A percentile compares a stretch with the other conserved stretches of the same genome.
Evolutionary conservation across 345 rosid species (phyloP).

Genomic region (Lepidium aucheri): DNA sequence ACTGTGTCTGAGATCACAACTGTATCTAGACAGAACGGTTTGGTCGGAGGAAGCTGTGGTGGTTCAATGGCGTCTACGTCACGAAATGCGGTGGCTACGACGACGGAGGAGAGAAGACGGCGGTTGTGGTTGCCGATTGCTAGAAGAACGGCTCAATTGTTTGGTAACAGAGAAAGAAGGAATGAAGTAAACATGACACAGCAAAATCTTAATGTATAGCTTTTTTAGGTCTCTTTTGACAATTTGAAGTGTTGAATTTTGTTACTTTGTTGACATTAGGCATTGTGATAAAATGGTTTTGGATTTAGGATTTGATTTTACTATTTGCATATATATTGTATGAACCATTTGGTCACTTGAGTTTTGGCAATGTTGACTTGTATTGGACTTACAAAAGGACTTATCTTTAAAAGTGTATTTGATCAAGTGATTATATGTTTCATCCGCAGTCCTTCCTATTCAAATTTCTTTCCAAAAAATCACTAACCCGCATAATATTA

Average conservation of each 20-base stretch:
- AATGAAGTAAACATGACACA: constrained; percentile 13
- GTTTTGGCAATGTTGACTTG: background rate
- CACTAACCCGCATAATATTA: too few relatives aligned
- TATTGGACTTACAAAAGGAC: background rate
- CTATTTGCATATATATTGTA: background rate
- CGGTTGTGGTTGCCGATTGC: constrained; percentile 73
- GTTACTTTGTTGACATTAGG: background rate
- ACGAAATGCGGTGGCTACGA: background rate
- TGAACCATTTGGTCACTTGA: background rate
- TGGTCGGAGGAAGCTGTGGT: background rate
- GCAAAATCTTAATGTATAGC: constrained; percentile 31
- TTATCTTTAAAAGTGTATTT: too few relatives aligned
- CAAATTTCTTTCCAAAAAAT: too few relatives aligned
- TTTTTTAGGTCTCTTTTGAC: background rate
- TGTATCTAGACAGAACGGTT: constrained; percentile 42
- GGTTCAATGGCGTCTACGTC: constrained; percentile 8
- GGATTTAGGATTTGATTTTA: background rate
- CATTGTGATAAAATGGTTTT: background rate
- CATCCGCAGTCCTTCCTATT: too few relatives aligned
- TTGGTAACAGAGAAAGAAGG: constrained; percentile 49
- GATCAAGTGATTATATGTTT: too few relatives aligned
- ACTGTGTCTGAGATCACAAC: constrained; percentile 64
- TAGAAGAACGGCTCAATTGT: constrained; percentile 58
- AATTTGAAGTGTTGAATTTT: background rate
- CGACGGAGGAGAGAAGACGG: constrained; percentile 43